These are phyloP conservation scores for Trichaptum fuscoviolaceum DNA, from an alignment of 768 basidiomycete species.

Conservation along the genomic window DNA sequence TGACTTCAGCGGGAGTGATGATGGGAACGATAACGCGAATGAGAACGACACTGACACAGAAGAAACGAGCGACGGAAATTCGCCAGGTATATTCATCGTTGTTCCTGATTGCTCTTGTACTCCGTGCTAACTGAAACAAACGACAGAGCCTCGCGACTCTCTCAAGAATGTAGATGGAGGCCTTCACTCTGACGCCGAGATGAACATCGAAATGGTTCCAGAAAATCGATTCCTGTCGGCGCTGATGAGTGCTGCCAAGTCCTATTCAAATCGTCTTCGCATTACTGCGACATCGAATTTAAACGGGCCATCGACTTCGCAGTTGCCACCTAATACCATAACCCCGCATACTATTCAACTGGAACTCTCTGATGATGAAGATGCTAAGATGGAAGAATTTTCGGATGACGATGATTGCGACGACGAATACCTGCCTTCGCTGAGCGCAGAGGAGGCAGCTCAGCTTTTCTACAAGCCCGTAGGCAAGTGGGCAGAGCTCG, in stretches of 20 bases:
- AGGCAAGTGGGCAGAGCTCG: neutral
- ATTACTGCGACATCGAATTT: neutral
- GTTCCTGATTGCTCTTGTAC: neutral
- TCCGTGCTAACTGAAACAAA: neutral
- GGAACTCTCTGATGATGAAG: neutral
- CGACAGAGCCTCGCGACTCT: neutral
- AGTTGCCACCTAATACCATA: neutral
- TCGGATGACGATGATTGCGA: constrained; percentile 3
- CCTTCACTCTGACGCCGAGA: neutral
- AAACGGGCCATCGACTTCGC: neutral
- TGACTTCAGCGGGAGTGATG: neutral
- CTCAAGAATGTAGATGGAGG: neutral
- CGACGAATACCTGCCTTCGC: neutral
- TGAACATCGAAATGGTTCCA: neutral
- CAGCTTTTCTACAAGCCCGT: neutral
- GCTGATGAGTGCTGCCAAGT: neutral
- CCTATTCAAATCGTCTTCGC: neutral
- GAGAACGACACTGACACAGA: neutral
- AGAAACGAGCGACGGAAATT: neutral
- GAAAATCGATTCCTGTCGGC: neutral
- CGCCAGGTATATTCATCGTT: neutral
- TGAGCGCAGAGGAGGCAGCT: neutral
- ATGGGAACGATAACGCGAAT: neutral
- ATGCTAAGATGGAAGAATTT: neutral
- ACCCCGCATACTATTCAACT: neutral